Evolutionary conservation across 345 rosid species (phyloP), one percentile per base, ranked within the genome.

Genomic region (Pseudoturritis turrita): DNA sequence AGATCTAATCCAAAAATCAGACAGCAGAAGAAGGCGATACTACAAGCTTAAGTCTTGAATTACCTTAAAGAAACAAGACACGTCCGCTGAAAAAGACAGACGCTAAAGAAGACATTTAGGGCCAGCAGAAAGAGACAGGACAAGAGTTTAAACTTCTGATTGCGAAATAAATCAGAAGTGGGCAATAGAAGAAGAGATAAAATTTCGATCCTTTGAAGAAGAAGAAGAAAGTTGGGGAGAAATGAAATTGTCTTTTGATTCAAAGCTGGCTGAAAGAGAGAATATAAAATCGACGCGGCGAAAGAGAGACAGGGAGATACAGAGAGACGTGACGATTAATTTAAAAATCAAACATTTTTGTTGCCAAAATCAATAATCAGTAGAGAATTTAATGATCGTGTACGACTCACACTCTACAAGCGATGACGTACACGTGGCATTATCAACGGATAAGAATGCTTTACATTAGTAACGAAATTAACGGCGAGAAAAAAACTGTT

Each of bases 41-140:
- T 85, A 83, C 57, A 73, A 81, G 70, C 70, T 49, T 40, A 81
- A 79, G 87, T 59, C 53, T 71, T 61, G 74, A 59, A 68, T 40
- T 50, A 82, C 79, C 84, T 28, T 61, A 78, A 80, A 31, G 65
- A 44, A 41, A 60, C 80, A 83, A 69, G 81, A 74, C 79, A 80
- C 75, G 55, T 71, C 7, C 5, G 47, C 35, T 62, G 72, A 51
- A 57, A 74, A 31, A 26, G 65, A 65, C 76, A 36, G 70, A 39
- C 61, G 72, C 54, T 41, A 46, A 40, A 18, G 52, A 41, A 39
- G 33, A 67, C 61, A 52, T 7, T 29, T 35, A 51, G 36, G 14
- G 17, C 54, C 21, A 14, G 65, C 56, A 60, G 69, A 54, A 70
- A 71, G 65, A 44, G 56, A 69, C 54, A 62, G 40, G 19, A 36